phyloP scores from a whole-genome alignment of 345 rosid species.

The Populus euphratica region DNA sequence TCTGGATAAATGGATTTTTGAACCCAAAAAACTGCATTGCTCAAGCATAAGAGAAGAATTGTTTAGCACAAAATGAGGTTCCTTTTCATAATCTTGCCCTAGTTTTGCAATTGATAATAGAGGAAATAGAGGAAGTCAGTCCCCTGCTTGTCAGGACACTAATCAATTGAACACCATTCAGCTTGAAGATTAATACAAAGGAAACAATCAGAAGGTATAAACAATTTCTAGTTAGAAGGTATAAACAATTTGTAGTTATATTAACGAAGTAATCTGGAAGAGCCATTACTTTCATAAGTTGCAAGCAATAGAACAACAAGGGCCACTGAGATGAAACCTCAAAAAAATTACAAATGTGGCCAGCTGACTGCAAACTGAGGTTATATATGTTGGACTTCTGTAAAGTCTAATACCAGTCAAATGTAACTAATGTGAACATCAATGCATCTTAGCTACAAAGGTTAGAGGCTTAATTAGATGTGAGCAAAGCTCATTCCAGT shows the following conservation, averaged over 20 bases:
- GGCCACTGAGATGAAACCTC: neutral
- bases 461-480: neutral
- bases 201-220: constrained; percentile 2
- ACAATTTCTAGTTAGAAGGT: neutral
- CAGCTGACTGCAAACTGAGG: neutral
- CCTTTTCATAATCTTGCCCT: neutral
- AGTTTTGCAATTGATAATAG: neutral
- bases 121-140: constrained; percentile 1
- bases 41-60: constrained; percentile 13
- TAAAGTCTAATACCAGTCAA: neutral
- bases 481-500: constrained; percentile 8
- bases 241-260: neutral
- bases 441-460: neutral
- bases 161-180: neutral
- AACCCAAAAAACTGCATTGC: constrained; percentile 83
- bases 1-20: constrained; percentile 68
- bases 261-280: neutral
- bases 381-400: too few species aligned
- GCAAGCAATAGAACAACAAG: neutral
- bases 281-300: neutral
- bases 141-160: neutral
- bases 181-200: constrained; percentile 3
- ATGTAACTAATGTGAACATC: neutral
- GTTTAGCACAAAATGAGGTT: constrained; percentile 7
- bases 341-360: neutral